Percentiles rank a stretch among this genome's conserved stretches.
phyloP scores from a whole-genome alignment of 305 asterid genomes.

The Plantago coronopus region DNA sequence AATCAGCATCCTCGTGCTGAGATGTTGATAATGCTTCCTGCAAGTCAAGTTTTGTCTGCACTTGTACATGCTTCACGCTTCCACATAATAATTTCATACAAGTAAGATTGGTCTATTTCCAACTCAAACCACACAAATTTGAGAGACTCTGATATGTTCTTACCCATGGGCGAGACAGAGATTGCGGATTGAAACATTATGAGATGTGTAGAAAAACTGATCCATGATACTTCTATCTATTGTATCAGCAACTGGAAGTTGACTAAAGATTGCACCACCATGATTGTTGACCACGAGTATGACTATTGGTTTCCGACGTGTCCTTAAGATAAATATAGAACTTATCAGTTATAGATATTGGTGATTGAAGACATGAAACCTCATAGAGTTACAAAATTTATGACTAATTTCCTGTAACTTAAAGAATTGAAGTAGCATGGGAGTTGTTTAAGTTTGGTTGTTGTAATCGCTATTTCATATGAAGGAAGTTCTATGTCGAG shows the following conservation, averaged over 20 bases:
- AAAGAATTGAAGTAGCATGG: too few species aligned
- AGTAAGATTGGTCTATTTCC: constrained; percentile 5
- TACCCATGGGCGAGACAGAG: constrained; percentile 91
- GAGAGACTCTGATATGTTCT: constrained; percentile 13
- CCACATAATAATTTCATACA: constrained; percentile 19
- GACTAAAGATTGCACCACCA: constrained; percentile 98
- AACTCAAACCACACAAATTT: constrained; percentile 14
- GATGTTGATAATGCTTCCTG: constrained; percentile 63
- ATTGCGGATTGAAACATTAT: constrained; percentile 60
- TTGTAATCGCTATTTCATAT: too few species aligned
- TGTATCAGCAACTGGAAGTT: constrained; percentile 73
- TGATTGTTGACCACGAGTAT: constrained; percentile 83
- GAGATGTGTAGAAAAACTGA: constrained; percentile 91
- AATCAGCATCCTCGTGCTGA: constrained; percentile 65
- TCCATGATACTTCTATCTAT: constrained; percentile 58
- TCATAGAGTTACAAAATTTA: constrained; percentile 3
- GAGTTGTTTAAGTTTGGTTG: too few species aligned
- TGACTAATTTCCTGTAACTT: too few species aligned
- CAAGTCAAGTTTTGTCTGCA: constrained; percentile 60
- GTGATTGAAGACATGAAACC: constrained; percentile 5
- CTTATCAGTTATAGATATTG: constrained; percentile 1
- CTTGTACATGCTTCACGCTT: constrained; percentile 87
- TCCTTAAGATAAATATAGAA: constrained; percentile 34
- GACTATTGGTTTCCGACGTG: constrained; percentile 73
- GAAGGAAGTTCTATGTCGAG: neutral